A percentile compares a stretch with the other conserved stretches of the same genome.
These are phyloP conservation scores for Torulaspora microellipsoides DNA, from an alignment of 805 yeast genomes.

Conservation along the genomic window DNA sequence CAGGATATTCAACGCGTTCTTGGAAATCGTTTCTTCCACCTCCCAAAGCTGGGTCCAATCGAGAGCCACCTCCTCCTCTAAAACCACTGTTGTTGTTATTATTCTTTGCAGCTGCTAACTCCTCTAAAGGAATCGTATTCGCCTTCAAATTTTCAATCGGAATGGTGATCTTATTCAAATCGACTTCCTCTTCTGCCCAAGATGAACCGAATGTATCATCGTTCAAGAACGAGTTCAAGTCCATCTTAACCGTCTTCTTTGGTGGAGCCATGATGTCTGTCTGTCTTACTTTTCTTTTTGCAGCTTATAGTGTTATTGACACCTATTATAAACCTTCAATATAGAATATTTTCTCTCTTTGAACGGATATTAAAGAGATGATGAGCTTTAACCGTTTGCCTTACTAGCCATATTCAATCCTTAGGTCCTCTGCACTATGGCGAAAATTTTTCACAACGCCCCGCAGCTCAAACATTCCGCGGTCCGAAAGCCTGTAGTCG, in stretches of 20 bases:
- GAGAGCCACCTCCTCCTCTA: slow-evolving; percentile 28
- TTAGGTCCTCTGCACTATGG: too few species aligned
- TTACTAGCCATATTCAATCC: too few species aligned
- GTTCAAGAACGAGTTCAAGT: slow-evolving; percentile 76
- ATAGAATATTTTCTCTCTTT: too few species aligned
- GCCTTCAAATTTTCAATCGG: slow-evolving; percentile 36
- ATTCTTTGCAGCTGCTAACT: slow-evolving; percentile 24
- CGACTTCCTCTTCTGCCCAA: slow-evolving; percentile 86
- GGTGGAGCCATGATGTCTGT: slow-evolving; percentile 48
- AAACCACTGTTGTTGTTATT: slow-evolving; percentile 24
- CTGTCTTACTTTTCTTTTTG: background rate
- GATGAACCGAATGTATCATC: slow-evolving; percentile 68
- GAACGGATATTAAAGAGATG: too few species aligned
- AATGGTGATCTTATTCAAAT: slow-evolving; percentile 58
- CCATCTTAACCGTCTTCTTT: slow-evolving; percentile 72
- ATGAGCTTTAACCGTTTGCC: too few species aligned
- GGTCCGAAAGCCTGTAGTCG: too few species aligned
- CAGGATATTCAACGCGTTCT: slow-evolving; percentile 67
- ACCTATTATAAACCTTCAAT: too few species aligned
- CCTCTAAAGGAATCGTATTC: slow-evolving; percentile 30
- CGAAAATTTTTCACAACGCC: too few species aligned
- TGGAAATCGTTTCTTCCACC: slow-evolving; percentile 33
- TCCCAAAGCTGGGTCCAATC: slow-evolving; percentile 38
- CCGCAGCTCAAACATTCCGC: too few species aligned
- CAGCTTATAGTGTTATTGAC: too few species aligned